These are phyloP conservation scores for Pneumocystis murina DNA, from an alignment of 1,139 yeast species.

Conservation along the genomic window DNA sequence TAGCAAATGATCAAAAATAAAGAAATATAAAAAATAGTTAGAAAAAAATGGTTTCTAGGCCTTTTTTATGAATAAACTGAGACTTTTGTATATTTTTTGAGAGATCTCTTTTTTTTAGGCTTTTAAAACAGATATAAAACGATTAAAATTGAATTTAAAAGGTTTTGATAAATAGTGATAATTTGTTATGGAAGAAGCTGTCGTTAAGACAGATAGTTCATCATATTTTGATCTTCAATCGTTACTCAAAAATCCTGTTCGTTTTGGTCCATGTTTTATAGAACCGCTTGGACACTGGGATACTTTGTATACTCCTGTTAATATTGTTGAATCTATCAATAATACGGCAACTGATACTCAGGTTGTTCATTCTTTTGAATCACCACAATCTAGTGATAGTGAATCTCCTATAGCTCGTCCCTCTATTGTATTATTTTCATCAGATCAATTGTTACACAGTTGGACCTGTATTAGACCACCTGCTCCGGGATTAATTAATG, in stretches of 20 bases:
- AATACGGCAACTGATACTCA: not conserved
- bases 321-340: not conserved
- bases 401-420: not conserved
- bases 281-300: not conserved
- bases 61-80: too few relatives aligned
- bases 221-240: not conserved
- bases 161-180: too few relatives aligned
- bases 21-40: too few relatives aligned
- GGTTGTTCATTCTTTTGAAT: not conserved
- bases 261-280: not conserved
- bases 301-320: not conserved
- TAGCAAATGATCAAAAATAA: too few relatives aligned
- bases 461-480: constrained; percentile 25
- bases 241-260: not conserved
- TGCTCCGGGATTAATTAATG: constrained; percentile 73
- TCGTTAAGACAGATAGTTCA: not conserved
- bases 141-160: too few relatives aligned
- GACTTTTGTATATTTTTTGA: too few relatives aligned
- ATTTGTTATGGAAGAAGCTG: not conserved
- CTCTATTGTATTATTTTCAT: constrained; percentile 11
- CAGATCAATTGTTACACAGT: constrained; percentile 41
- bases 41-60: too few relatives aligned
- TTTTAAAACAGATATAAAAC: too few relatives aligned
- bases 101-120: too few relatives aligned
- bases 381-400: too few relatives aligned